These are phyloP conservation scores for Colletotrichum tamarilloi DNA, from an alignment of 2,329 filamentous ascomycete species.

Conservation along the genomic window DNA sequence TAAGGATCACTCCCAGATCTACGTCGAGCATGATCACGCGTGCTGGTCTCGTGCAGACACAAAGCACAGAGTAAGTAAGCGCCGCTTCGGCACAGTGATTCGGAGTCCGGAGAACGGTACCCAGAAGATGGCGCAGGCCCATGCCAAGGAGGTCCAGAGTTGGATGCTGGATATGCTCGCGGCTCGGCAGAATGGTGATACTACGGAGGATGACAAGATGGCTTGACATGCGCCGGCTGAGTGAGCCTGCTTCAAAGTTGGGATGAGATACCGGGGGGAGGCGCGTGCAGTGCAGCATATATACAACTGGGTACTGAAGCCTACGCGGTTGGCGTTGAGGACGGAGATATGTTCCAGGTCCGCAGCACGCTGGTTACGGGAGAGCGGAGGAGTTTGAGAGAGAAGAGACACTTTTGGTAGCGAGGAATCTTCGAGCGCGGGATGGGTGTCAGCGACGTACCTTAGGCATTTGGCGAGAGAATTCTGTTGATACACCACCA, in stretches of 20 bases:
- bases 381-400: background rate
- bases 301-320: background rate
- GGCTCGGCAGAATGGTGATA: slow-evolving; percentile 51
- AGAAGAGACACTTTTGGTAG: background rate
- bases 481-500: background rate
- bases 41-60: slow-evolving; percentile 77
- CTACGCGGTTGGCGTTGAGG: background rate
- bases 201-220: slow-evolving; percentile 61
- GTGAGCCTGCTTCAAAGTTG: background rate
- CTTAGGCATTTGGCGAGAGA: background rate
- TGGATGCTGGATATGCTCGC: slow-evolving; percentile 60
- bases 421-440: slow-evolving; percentile 9
- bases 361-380: background rate
- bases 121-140: slow-evolving; percentile 66
- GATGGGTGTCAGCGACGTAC: background rate
- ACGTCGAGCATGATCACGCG: slow-evolving; percentile 78
- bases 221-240: slow-evolving; percentile 20
- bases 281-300: background rate
- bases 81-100: slow-evolving; percentile 69
- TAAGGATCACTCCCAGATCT: slow-evolving; percentile 82
- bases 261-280: background rate
- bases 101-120: slow-evolving; percentile 61
- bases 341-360: background rate
- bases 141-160: slow-evolving; percentile 61
- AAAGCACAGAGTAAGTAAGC: slow-evolving; percentile 68